Conservation (phyloP, 2,329 filamentous ascomycete genomes). For the Trichoderma asperellum region DNA sequence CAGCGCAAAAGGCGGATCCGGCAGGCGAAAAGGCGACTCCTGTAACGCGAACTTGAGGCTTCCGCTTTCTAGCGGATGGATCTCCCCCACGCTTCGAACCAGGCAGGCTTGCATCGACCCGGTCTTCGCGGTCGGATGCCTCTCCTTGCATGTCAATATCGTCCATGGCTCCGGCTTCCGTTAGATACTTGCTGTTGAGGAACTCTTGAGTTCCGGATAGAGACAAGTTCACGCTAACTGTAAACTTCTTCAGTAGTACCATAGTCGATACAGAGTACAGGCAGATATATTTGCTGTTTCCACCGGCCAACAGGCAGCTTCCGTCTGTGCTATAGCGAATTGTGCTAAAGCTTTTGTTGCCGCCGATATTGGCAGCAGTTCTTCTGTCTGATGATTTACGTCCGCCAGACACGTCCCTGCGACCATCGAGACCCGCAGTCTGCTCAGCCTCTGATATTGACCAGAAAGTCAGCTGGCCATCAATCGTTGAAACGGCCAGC, state of each 20-base stretch:
- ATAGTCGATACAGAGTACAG: conserved; percentile 94
- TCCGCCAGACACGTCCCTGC: conserved; percentile 89
- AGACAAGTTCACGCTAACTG: conserved; percentile 93
- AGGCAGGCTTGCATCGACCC: conserved; percentile 77
- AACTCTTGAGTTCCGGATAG: conserved; percentile 96
- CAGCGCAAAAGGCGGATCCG: conserved; percentile 89
- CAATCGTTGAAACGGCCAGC: conserved; percentile 86
- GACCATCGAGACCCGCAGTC: conserved; percentile 82
- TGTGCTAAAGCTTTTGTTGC: conserved; percentile 86
- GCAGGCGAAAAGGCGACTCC: conserved; percentile 87
- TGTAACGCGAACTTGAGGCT: conserved; percentile 82
- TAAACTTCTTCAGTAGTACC: conserved; percentile 91
- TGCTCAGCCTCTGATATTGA: conserved; percentile 86
- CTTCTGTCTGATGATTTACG: conserved; percentile 85
- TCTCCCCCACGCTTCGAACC: conserved; percentile 85
- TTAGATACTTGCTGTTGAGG: conserved; percentile 88
- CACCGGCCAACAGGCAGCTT: conserved; percentile 83
- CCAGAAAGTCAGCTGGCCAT: conserved; percentile 96
- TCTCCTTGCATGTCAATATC: conserved; percentile 89
- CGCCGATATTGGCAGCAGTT: conserved; percentile 86
- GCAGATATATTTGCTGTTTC: conserved; percentile 98
- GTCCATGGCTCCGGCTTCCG: conserved; percentile 82
- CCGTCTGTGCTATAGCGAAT: conserved; percentile 93
- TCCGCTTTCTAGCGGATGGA: conserved; percentile 73
- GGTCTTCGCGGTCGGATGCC: conserved; percentile 84